Evolutionary conservation across 2,329 filamentous ascomycete genomes (phyloP), one percentile per base, ranked within the genome.

Genomic region (Neonectria faginata): DNA sequence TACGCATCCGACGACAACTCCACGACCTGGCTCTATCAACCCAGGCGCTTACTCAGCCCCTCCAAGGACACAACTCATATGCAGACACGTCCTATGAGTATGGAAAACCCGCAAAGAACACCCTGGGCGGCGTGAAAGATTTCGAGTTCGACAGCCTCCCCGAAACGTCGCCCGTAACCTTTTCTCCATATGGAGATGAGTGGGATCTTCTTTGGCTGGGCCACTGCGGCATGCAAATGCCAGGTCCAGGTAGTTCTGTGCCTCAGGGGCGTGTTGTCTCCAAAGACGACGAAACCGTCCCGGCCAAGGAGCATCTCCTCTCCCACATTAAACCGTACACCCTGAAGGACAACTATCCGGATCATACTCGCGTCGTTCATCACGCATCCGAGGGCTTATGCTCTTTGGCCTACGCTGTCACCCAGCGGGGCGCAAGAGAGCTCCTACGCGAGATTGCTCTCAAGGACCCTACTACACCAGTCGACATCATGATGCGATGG

Each of bases 171-270:
- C 58, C 67, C 0, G 70, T 75, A 1, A 54, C 31, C 2, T 33
- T 71, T 68, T 82, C 81, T 1, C 82, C 84, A 0, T 84, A 85
- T 57, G 83, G 84, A n/a, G 80, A 82, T 60, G 74, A 80, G 62
- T 86, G 84, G 85, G 84, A 86, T 62, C 65, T 86, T 3, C 78
- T 86, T 9, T 86, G 83, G 83, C 71, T 85, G 1, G 84, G 84
- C 25, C 82, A 84, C 68, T 85, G 83, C 62, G 81, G 81, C 5
- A 77, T 77, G 72, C 67, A 73, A 22, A 76, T 80, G 50, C 48
- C 48, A 14, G 73, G 76, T 20, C 52, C 25, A 16, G 18, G 62
- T 52, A 54, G 61, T 33, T 6, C 9, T 25, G 66, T 75, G 2
- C 71, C 78, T 2, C 74, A 74, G 41, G 74, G 73, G 0, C 74